phyloP scores from a whole-genome alignment of 768 basidiomycete genomes.

The Termitomyces bulborhizus region DNA sequence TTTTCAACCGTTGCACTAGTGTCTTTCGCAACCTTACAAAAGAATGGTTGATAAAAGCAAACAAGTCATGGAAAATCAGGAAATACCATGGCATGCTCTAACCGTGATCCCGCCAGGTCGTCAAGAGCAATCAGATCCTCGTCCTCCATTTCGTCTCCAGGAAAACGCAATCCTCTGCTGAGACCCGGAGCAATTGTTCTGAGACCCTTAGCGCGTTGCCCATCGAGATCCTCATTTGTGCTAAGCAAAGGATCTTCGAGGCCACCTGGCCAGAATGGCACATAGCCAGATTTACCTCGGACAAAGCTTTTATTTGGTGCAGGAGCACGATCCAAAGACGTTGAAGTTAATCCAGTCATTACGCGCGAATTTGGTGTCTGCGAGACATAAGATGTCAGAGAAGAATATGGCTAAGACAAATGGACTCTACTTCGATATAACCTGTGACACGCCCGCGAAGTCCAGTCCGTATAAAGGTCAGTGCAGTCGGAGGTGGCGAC shows the following conservation, averaged over 20 bases:
- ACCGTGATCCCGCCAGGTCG: slow-evolving; percentile 4
- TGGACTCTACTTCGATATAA: slow-evolving; percentile 64
- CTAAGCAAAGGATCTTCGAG: slow-evolving; percentile 57
- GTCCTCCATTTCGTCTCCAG: slow-evolving; percentile 42
- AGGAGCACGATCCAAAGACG: slow-evolving; percentile 80
- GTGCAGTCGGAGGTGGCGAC: slow-evolving; percentile 66
- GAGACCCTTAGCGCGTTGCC: slow-evolving; percentile 38
- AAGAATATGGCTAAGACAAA: not conserved
- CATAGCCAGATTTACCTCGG: slow-evolving; percentile 86
- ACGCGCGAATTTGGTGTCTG: slow-evolving; percentile 51
- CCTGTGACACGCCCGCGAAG: slow-evolving; percentile 77
- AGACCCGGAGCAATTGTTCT: slow-evolving; percentile 80
- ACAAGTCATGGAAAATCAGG: not conserved
- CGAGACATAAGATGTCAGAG: not conserved
- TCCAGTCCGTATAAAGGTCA: slow-evolving; percentile 72
- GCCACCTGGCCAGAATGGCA: slow-evolving; percentile 94
- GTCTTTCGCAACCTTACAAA: slow-evolving; percentile 5
- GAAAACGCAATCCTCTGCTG: slow-evolving; percentile 68
- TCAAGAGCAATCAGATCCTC: slow-evolving; percentile 33
- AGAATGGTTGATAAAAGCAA: not conserved
- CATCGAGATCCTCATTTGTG: slow-evolving; percentile 21
- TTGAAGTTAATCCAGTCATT: slow-evolving; percentile 76
- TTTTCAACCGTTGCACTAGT: slow-evolving; percentile 11
- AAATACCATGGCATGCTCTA: slow-evolving; percentile 14
- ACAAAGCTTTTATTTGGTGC: slow-evolving; percentile 79